These are phyloP conservation scores for Melastoma malabathricum DNA, from an alignment of 345 rosid genomes.

Conservation along the genomic window DNA sequence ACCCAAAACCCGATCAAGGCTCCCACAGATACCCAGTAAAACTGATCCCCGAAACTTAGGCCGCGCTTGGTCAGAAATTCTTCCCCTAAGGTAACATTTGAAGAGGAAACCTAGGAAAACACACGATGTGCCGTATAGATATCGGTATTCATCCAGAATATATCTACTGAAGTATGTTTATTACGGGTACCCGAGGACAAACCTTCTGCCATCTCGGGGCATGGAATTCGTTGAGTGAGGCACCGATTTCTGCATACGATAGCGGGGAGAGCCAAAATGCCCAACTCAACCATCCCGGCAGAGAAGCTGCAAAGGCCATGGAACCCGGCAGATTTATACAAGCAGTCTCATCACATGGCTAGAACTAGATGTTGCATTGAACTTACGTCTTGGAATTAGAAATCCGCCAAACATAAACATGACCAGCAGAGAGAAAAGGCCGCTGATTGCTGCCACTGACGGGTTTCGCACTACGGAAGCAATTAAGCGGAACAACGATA, in stretches of 20 bases:
- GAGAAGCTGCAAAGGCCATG: constrained; percentile 20
- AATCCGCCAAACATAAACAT: constrained; percentile 30
- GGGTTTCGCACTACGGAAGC: constrained; percentile 25
- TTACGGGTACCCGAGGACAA: not conserved
- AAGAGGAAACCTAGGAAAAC: constrained; percentile 18
- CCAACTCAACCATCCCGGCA: constrained; percentile 38
- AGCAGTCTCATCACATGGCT: too few species aligned
- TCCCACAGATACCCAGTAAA: constrained; percentile 24
- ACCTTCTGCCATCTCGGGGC: constrained; percentile 50
- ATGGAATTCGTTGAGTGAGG: constrained; percentile 33
- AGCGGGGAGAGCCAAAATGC: constrained; percentile 44
- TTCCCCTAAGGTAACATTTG: constrained; percentile 19
- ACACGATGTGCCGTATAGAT: not conserved
- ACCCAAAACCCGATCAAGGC: constrained; percentile 32
- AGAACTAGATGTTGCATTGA: too few species aligned
- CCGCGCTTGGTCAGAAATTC: constrained; percentile 18
- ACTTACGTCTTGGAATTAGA: constrained; percentile 31
- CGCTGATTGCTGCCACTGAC: constrained; percentile 14
- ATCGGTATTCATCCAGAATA: not conserved
- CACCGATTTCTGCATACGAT: constrained; percentile 30
- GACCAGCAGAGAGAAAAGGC: constrained; percentile 11
- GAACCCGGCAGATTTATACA: too few species aligned
- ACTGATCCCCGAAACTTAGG: constrained; percentile 18
- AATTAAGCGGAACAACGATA: constrained; percentile 32
- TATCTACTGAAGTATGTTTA: not conserved